Evolutionary conservation across 2,329 filamentous ascomycete species (phyloP).

Genomic region (Trichoderma sp.): DNA sequence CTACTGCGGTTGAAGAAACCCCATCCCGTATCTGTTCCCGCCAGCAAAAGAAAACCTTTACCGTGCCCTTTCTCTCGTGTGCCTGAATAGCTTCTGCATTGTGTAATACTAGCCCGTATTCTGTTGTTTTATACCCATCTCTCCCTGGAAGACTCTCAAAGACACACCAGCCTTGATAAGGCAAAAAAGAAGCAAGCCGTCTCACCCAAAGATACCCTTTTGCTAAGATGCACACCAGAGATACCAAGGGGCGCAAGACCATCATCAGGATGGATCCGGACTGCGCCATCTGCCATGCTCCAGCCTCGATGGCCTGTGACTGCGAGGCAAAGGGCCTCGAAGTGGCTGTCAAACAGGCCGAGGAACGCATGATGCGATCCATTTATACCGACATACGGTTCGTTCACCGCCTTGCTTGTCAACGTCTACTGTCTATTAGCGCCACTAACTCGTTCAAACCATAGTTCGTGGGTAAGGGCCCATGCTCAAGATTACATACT

Average conservation of each 20-base stretch:
- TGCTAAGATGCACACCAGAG: slow-evolving; percentile 57
- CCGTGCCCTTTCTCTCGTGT: slow-evolving; percentile 20
- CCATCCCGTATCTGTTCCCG: slow-evolving; percentile 2
- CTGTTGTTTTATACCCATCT: slow-evolving; percentile 14
- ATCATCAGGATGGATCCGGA: slow-evolving; percentile 68
- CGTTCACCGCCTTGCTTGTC: slow-evolving; percentile 29
- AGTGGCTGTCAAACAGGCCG: slow-evolving; percentile 62
- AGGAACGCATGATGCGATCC: slow-evolving; percentile 63
- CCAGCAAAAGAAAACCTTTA: slow-evolving; percentile 1
- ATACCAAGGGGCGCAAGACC: slow-evolving; percentile 48
- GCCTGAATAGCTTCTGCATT: slow-evolving; percentile 25
- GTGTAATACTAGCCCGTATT: slow-evolving; percentile 30
- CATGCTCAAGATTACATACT: slow-evolving; percentile 70
- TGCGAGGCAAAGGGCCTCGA: slow-evolving; percentile 68
- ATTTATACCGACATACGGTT: slow-evolving; percentile 67
- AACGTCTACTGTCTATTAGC: neutral
- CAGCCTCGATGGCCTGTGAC: slow-evolving; percentile 60
- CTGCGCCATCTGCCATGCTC: slow-evolving; percentile 66
- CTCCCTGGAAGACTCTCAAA: slow-evolving; percentile 5
- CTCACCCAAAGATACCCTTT: slow-evolving; percentile 23
- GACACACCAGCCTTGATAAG: slow-evolving; percentile 18
- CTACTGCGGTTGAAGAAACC: slow-evolving; percentile 28
- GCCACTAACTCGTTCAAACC: slow-evolving; percentile 26
- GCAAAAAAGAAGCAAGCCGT: slow-evolving; percentile 1
- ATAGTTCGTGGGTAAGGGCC: slow-evolving; percentile 63